phyloP scores from a whole-genome alignment of 1,284 basidiomycete species.

The Flammula alnicola region DNA sequence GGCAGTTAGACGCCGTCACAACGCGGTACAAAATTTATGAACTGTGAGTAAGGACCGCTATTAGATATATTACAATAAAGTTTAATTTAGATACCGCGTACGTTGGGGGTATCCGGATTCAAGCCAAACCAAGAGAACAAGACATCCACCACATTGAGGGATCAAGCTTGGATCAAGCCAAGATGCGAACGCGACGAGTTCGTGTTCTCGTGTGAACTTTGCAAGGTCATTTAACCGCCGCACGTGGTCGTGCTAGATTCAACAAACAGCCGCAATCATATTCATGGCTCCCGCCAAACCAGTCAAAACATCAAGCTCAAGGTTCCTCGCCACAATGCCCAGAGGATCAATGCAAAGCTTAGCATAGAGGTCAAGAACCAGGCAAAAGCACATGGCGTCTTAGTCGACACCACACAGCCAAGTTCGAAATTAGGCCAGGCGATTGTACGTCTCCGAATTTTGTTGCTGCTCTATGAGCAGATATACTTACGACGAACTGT shows the following conservation, averaged over 20 bases:
- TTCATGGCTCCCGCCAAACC: slow-evolving; percentile 63
- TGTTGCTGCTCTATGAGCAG: neutral
- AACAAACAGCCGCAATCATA: slow-evolving; percentile 10
- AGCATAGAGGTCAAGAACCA: slow-evolving; percentile 58
- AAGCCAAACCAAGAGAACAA: no score
- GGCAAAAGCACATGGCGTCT: slow-evolving; percentile 52
- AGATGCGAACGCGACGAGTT: neutral
- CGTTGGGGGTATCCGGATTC: no score
- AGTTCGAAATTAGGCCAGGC: slow-evolving; percentile 66
- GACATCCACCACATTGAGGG: no score
- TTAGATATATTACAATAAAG: no score
- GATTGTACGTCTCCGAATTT: slow-evolving; percentile 50
- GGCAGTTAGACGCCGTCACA: no score
- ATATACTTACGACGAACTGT: neutral
- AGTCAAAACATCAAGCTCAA: slow-evolving; percentile 59
- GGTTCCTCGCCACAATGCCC: slow-evolving; percentile 77
- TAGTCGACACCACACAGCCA: slow-evolving; percentile 64
- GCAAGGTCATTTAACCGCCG: slow-evolving; percentile 9
- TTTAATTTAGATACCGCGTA: no score
- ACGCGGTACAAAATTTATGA: no score
- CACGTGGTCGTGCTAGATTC: slow-evolving; percentile 25
- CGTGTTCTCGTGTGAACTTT: slow-evolving; percentile 7
- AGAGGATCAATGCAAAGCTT: slow-evolving; percentile 67
- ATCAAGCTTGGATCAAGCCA: no score
- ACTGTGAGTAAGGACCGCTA: no score